phyloP scores from a whole-genome alignment of 306 rosid species.

The Rosa rugosa region DNA sequence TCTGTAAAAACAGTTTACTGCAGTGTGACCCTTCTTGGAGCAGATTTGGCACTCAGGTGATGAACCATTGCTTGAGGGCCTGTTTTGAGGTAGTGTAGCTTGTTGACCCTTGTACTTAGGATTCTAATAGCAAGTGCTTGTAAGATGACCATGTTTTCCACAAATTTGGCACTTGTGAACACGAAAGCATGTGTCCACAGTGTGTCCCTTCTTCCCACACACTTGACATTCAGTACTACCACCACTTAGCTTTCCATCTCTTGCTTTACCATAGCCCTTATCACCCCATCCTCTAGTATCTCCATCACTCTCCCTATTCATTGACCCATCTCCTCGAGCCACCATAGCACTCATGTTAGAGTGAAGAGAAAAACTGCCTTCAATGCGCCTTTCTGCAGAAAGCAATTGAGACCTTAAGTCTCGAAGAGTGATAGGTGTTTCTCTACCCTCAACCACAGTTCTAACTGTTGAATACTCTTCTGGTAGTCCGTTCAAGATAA shows the following conservation, averaged over 20 bases:
- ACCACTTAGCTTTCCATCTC: background rate
- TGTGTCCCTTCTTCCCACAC: too few relatives aligned
- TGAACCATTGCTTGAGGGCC: background rate
- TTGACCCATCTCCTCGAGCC: background rate
- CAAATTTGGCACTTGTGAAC: too few relatives aligned
- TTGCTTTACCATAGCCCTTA: fast-evolving
- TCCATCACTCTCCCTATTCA: background rate
- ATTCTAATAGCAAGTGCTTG: too few relatives aligned
- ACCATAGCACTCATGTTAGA: background rate
- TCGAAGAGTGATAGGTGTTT: background rate
- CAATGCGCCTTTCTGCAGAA: background rate
- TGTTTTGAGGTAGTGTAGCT: too few relatives aligned
- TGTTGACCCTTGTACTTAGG: too few relatives aligned
- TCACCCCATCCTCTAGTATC: background rate
- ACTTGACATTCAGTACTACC: too few relatives aligned
- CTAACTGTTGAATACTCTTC: background rate
- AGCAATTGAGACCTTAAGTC: background rate
- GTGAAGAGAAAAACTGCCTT: background rate
- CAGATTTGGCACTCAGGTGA: background rate
- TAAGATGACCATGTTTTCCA: too few relatives aligned
- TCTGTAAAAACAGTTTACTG: background rate
- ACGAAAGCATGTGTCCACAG: too few relatives aligned
- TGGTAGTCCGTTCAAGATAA: background rate
- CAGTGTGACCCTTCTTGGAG: background rate
- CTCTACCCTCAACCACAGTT: background rate